phyloP scores from a whole-genome alignment of 352 stramenopile species.

The Peronospora tabacina region DNA sequence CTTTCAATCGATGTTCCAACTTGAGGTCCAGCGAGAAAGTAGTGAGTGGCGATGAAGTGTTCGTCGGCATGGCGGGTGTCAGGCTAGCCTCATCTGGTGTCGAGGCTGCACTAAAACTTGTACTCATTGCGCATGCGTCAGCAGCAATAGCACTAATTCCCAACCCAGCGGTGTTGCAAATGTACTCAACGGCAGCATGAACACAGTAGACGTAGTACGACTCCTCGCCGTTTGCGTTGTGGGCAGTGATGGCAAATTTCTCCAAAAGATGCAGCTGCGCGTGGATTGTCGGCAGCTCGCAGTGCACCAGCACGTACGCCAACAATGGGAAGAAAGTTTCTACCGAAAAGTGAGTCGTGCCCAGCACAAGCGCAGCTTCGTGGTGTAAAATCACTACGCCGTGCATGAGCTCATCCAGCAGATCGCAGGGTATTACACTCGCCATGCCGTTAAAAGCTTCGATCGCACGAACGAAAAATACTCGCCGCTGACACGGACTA shows the following conservation, averaged over 20 bases:
- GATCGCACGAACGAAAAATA: slow-evolving; percentile 60
- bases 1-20: slow-evolving; percentile 10
- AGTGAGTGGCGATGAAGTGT: slow-evolving; percentile 4
- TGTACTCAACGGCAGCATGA: slow-evolving; percentile 73
- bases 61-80: slow-evolving; percentile 20
- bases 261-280: slow-evolving; percentile 77
- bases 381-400: slow-evolving; percentile 78
- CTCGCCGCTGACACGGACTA: slow-evolving; percentile 26
- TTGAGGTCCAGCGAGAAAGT: slow-evolving; percentile 18
- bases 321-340: slow-evolving; percentile 84
- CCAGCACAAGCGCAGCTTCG: slow-evolving; percentile 79
- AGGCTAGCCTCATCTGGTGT: slow-evolving; percentile 16
- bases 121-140: slow-evolving; percentile 8
- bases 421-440: slow-evolving; percentile 73
- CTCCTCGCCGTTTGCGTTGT: slow-evolving; percentile 77
- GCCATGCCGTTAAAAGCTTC: slow-evolving; percentile 76
- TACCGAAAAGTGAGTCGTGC: slow-evolving; percentile 80
- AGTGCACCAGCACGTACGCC: slow-evolving; percentile 74
- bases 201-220: slow-evolving; percentile 89
- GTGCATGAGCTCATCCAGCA: slow-evolving; percentile 81
- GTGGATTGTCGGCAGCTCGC: slow-evolving; percentile 59
- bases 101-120: slow-evolving; percentile 18
- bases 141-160: slow-evolving; percentile 4
- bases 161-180: slow-evolving; percentile 64
- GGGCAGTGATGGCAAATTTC: slow-evolving; percentile 71